Evolutionary conservation across 257 asterid genomes (phyloP), one percentile per base, ranked within the genome.

Genomic region (Echites panduratus): DNA sequence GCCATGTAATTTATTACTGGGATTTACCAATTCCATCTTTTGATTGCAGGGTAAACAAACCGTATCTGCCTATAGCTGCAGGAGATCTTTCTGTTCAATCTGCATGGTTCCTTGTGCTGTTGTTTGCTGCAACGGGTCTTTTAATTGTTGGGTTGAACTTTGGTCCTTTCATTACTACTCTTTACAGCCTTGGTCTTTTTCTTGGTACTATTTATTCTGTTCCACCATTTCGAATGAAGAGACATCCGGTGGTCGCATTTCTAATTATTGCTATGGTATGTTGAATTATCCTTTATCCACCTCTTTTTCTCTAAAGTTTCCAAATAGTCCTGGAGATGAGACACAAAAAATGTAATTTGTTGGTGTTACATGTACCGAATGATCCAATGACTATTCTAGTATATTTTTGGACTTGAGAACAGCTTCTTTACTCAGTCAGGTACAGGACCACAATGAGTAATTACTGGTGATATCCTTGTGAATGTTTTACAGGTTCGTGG

Each of bases 41-140:
- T 26, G 71, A 38, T 81, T 82, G 80, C 90, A 94, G 99, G 92
- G 98, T 95, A 73, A 95, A 95, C 88, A 95, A 95, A 75, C 99
- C 99, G 9, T 95, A 90, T 84, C 86, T 95, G 82, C 99, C 99
- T 72, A 95, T 95, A 82, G 99, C 99, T 71, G 97, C 98, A 0
- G 99, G 98, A 78, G 98, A 92, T 76, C 97, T 95, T 79, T 88
- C 99, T 50, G 96, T 86, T 80, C 81, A 71, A 72, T 83, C 97
- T 48, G 97, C 98, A 59, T 92, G 99, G 99, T 61, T 89, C 61
- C 87, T 95, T 84, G 98, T 95, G 85, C 66, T 85, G 48, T 69
- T 70, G 68, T 87, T 95, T 76, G 98, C 96, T 69, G 88, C 80
- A 70, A 81, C 87, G 12, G 99, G 99, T 45, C 79, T 95, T 83